Base-by-base conservation (phyloP, 2,329 filamentous ascomycete genomes). In the Lachnellula suecica region DNA sequence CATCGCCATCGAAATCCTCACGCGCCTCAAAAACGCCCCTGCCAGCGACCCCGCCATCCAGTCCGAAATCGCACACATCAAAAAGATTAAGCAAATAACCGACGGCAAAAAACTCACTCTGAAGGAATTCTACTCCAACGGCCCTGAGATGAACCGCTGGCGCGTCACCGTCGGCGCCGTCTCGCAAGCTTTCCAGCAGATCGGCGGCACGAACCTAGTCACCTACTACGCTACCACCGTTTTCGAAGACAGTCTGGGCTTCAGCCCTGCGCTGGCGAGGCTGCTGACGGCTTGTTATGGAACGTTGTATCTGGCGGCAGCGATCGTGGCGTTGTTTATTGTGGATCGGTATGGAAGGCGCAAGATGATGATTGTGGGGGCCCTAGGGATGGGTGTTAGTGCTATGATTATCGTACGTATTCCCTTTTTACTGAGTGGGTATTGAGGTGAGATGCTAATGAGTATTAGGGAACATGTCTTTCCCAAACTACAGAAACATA, bases 81-180 rank as follows among this genome's bases (percentile, higher is more conserved):
- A 34, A 15, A 34, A 34, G 29, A 15, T 34, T 4, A 34, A 34
- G 29, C 11, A 34, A 15, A 34, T 34, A 10, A 34, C 29, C 9
- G 29, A 34, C 9, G 29, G 29, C 29, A 34, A 34, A 15, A 6
- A 6, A 10, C 29, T 34, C 29, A 34, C 29, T 10, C 29, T 34
- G 11, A 34, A 34, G 29, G 29, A 34, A 15, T 34, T 34, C 38
- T 41, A 20, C 11, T 42, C 20, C 24, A 42, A 22, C 23, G 20
- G 20, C 4, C 40, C 24, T 11, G 35, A 23, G 17, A 25, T n/a
- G 24, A 31, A 13, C 20, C 56, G 74, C 83, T 58, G 75, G 83
- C 19, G 83, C 84, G 77, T 3, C 84, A 84, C 68, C 84, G 84
- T 59, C 76, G 78, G 13, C 79, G 78, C 2, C 76, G 76, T 40